Evolutionary conservation across 2,329 filamentous ascomycete species (phyloP), one percentile per base, ranked within the genome.

Genomic region (Pseudovirgaria hyperparasitica): DNA sequence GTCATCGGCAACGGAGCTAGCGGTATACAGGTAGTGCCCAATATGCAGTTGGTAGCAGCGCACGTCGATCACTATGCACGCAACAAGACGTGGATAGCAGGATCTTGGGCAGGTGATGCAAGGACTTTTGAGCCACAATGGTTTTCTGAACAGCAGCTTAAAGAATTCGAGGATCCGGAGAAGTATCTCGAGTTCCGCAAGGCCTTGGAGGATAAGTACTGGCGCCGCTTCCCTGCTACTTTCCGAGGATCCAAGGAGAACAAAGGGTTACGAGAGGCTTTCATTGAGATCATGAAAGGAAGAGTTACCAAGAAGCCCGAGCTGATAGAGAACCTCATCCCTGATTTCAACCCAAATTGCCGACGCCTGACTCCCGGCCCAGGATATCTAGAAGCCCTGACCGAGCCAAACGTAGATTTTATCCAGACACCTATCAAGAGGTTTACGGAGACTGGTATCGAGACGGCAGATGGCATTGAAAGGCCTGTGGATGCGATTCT

Each of bases 1-100:
- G 62, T 78, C 28, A 70, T 79, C 23, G 74, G 74, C 9, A 77
- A 72, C 1, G 74, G 74, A 5, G 67, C 72, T 0, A 69, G 68
- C 0, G 73, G 72, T 0, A 65, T 77, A 2, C 73, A 78, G 37
- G 62, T 76, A 26, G 60, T 65, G 2, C 74, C 79, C 29, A 70
- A 68, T 21, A 62, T 67, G 52, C 70, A 63, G 4, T 62, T 61
- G 0, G 36, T 71, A 69, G 37, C 49, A 58, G 59, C 27, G 62
- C 5, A 60, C 49, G 19, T 52, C 17, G 49, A 30, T 71, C 19
- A 61, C 45, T 29, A 69, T 72, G 35, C 76, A 68, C 53, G 72
- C 69, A 48, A 13, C 65, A 74, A 8, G 68, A 78, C 41, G 42
- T 75, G 60, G 63, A 23, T 62, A 56, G 40, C 52, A 25, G 74